Evolutionary conservation across 805 yeast genomes (phyloP), one percentile per base, ranked within the genome.

Genomic region (Hanseniaspora lachancei): DNA sequence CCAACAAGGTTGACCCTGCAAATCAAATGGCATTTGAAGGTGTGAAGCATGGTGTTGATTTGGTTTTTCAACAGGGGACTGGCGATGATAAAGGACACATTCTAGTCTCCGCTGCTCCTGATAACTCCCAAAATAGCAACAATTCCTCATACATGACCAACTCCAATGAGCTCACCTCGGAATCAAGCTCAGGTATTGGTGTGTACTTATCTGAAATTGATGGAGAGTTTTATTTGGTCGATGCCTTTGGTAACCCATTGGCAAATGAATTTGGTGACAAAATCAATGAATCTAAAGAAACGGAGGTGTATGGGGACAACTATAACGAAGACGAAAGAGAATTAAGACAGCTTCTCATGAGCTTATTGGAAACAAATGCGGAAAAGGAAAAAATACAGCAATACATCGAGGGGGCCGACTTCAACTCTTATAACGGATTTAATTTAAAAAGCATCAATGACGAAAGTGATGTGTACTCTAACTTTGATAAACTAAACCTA

Each of bases 211-310:
- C 49, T 2, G 51, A 23, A 29, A 52, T 49, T n/a, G 52, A 57
- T 38, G 57, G 59, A 16, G 54, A 54, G 23, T 47, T 57, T n/a
- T 49, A 47, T 13, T 29, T 55, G 20, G 63, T 61, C 29, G 64
- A 62, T 49, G 58, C 59, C 1, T 43, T 52, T 15, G 49, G 54
- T 15, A 55, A 52, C 39, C 44, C 58, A 15, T 42, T 61, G 29
- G 57, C 62, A 27, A 57, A 59, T 29, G 62, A 63, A 58, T 15
- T 58, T 56, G 49, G 41, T 60, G 57, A 35, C 57, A 18, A 49
- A 56, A 12, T 32, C 36, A 35, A 46, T 32, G 48, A 46, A 12
- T 38, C 27, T 8, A 43, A 47, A 15, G 52, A 54, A 55, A 48
- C 29, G 57, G 51, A 36, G 15, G 35, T 5, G 3, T 54, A 55